phyloP scores from a whole-genome alignment of 2,329 filamentous ascomycete genomes.

The Fusarium sp. region DNA sequence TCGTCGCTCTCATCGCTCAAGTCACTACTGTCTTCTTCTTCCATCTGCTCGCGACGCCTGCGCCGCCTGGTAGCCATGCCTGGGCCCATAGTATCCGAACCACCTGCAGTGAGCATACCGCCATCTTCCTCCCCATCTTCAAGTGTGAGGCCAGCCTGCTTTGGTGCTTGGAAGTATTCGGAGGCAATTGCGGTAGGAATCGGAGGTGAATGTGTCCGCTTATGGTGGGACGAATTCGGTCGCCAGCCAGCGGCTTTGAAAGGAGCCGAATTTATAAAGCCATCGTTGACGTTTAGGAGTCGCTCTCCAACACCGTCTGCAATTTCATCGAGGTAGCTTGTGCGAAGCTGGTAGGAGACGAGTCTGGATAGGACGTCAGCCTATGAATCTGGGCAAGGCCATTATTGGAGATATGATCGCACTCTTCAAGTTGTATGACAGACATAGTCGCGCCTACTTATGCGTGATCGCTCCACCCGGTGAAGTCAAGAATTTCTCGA shows the following conservation, averaged over 20 bases:
- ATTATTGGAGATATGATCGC: conserved; percentile 24
- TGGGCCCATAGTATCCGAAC: conserved; percentile 75
- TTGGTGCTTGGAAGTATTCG: conserved; percentile 83
- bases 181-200: conserved; percentile 85
- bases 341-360: conserved; percentile 84
- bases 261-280: conserved; percentile 80
- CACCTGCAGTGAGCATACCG: conserved; percentile 76
- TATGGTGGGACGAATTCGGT: conserved; percentile 78
- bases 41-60: conserved; percentile 76
- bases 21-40: conserved; percentile 88
- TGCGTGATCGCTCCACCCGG: conserved; percentile 7
- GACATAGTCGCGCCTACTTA: conserved; percentile 47
- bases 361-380: conserved; percentile 64
- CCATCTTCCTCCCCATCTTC: conserved; percentile 80
- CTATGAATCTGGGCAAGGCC: neutral
- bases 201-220: conserved; percentile 86
- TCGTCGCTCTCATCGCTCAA: conserved; percentile 87
- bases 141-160: conserved; percentile 71
- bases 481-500: neutral
- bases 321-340: conserved; percentile 82
- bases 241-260: conserved; percentile 88
- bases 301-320: conserved; percentile 88
- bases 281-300: conserved; percentile 83
- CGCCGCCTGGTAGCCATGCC: conserved; percentile 75
- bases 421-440: conserved; percentile 56